Evolutionary conservation across 192 early-diverging fungal species (phyloP).

Genomic region (Backusella liffmaniae): DNA sequence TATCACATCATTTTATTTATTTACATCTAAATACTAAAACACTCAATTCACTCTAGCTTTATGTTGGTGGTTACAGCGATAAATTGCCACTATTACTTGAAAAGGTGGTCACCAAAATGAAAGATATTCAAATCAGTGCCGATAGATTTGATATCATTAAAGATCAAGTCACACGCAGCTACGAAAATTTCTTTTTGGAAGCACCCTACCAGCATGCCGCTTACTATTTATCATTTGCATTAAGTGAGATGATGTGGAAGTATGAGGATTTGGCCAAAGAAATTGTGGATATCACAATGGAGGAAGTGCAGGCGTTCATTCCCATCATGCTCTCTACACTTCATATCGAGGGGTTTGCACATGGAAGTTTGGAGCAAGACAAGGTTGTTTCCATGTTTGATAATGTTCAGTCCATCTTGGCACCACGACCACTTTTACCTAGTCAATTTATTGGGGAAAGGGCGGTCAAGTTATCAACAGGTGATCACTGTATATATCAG

Average conservation of each 20-base stretch:
- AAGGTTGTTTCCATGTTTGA: conserved; percentile 55
- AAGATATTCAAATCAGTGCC: conserved; percentile 48
- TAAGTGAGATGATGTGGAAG: conserved; percentile 71
- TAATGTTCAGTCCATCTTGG: conserved; percentile 51
- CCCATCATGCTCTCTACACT: conserved; percentile 60
- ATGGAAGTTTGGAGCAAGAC: conserved; percentile 68
- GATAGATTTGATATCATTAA: conserved; percentile 70
- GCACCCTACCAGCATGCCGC: conserved; percentile 69
- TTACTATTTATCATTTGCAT: conserved; percentile 60
- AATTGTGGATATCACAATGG: conserved; percentile 55
- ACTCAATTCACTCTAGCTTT: conserved; percentile 53
- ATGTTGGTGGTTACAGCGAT: conserved; percentile 79
- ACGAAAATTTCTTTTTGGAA: conserved; percentile 65
- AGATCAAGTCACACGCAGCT: conserved; percentile 60
- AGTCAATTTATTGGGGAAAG: conserved; percentile 38
- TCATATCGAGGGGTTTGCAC: conserved; percentile 72
- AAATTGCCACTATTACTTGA: conserved; percentile 67
- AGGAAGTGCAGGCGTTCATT: conserved; percentile 66
- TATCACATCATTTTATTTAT: conserved; percentile 37
- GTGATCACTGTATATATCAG: conserved; percentile 31
- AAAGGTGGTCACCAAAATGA: conserved; percentile 65
- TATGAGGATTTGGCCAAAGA: conserved; percentile 67
- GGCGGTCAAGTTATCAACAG: conserved; percentile 38
- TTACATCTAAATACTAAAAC: conserved; percentile 47
- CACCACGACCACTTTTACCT: conserved; percentile 50